Percentiles rank a stretch among this genome's conserved stretches.
phyloP scores from a whole-genome alignment of 2,329 filamentous ascomycete species.

The Pseudogymnoascus sp. region DNA sequence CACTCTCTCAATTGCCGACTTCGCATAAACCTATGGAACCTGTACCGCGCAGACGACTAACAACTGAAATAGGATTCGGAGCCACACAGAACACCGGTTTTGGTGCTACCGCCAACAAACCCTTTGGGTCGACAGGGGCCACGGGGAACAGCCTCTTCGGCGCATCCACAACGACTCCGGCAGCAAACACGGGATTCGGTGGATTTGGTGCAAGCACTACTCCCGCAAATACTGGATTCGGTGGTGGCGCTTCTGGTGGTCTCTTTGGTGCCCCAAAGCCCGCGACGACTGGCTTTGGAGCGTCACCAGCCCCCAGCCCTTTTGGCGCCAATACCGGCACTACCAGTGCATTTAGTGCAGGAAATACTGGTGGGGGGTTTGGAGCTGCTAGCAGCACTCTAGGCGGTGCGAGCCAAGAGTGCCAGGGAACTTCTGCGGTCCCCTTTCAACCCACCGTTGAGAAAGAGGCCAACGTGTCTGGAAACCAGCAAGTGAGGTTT shows the following conservation, averaged over 20 bases:
- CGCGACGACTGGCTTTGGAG: constrained; percentile 26
- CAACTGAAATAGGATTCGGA: constrained; percentile 34
- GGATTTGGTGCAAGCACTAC: constrained; percentile 36
- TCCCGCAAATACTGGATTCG: constrained; percentile 19
- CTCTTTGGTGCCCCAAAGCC: constrained; percentile 24
- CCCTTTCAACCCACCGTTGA: constrained; percentile 63
- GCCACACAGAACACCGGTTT: constrained; percentile 27
- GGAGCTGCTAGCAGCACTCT: constrained; percentile 36
- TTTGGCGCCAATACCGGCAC: constrained; percentile 21
- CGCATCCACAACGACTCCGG: constrained; percentile 26
- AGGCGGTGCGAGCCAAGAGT: constrained; percentile 44
- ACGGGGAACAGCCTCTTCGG: constrained; percentile 48
- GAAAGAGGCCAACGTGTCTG: constrained; percentile 54
- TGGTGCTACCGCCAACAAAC: constrained; percentile 26
- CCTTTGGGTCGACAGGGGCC: constrained; percentile 40
- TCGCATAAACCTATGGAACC: neutral
- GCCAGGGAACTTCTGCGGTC: constrained; percentile 61
- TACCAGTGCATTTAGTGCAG: constrained; percentile 32
- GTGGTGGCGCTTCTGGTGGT: constrained; percentile 17
- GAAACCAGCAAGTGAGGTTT: constrained; percentile 53
- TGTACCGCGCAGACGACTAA: neutral
- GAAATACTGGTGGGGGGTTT: constrained; percentile 34
- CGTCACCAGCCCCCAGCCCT: constrained; percentile 20
- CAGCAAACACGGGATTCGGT: constrained; percentile 27
- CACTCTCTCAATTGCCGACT: constrained; percentile 1